Percentiles rank a stretch among this genome's conserved stretches.
Conservation (phyloP, 2,329 filamentous ascomycete species). For the Ophiostoma triangulosporum region DNA sequence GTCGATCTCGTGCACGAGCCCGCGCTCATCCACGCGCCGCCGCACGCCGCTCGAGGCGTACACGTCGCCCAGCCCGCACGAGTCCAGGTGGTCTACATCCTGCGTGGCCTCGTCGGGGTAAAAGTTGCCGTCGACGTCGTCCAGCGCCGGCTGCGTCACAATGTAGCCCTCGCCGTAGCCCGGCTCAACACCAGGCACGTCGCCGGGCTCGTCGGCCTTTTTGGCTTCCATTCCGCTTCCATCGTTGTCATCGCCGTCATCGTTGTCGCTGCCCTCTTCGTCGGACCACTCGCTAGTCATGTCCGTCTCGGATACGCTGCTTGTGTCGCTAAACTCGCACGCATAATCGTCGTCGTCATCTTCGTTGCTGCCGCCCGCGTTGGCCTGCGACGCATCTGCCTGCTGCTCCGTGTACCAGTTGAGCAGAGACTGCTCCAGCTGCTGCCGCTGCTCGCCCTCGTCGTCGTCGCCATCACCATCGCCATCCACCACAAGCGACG, state of each 20-base stretch:
- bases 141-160: slow-evolving; percentile 82
- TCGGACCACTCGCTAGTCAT: slow-evolving; percentile 37
- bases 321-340: slow-evolving; percentile 49
- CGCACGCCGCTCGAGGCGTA: slow-evolving; percentile 85
- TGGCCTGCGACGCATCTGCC: slow-evolving; percentile 23
- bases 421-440: slow-evolving; percentile 22
- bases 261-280: slow-evolving; percentile 32
- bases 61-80: slow-evolving; percentile 67
- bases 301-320: slow-evolving; percentile 35
- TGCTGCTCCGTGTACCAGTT: slow-evolving; percentile 28
- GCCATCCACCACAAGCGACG: neutral
- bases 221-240: slow-evolving; percentile 32
- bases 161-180: slow-evolving; percentile 65
- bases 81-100: slow-evolving; percentile 71
- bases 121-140: slow-evolving; percentile 73
- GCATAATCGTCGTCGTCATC: slow-evolving; percentile 36
- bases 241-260: slow-evolving; percentile 34
- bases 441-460: slow-evolving; percentile 17
- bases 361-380: slow-evolving; percentile 19
- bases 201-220: slow-evolving; percentile 41
- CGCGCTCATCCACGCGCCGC: slow-evolving; percentile 53
- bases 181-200: slow-evolving; percentile 64
- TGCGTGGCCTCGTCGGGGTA: slow-evolving; percentile 59
- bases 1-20: slow-evolving; percentile 79
- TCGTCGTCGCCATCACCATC: slow-evolving; percentile 12